Evolutionary conservation across 768 basidiomycete species (phyloP).

Genomic region (Pleurotus tuber-regium): DNA sequence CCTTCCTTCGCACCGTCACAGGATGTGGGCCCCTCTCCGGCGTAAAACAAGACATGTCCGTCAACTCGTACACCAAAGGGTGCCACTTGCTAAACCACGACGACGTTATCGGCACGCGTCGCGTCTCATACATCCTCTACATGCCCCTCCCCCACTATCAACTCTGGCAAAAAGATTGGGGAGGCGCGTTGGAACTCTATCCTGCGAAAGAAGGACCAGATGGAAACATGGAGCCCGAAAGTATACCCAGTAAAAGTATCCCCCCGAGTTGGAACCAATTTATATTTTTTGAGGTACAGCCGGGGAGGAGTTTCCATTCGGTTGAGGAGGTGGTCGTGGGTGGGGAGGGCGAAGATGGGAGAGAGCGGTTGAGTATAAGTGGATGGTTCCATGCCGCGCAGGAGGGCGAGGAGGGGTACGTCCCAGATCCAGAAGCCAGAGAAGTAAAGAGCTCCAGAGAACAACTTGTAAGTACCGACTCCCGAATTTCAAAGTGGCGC

Average conservation of each 20-base stretch:
- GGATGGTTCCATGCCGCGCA: constrained; percentile 97
- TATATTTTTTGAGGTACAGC: constrained; percentile 89
- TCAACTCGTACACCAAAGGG: constrained; percentile 87
- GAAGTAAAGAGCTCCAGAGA: constrained; percentile 80
- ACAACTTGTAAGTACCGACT: constrained; percentile 71
- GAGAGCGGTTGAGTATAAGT: constrained; percentile 81
- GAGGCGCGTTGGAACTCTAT: constrained; percentile 93
- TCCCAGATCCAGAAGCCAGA: constrained; percentile 40
- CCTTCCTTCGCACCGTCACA: constrained; percentile 82
- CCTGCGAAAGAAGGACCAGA: constrained; percentile 61
- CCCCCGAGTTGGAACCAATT: constrained; percentile 90
- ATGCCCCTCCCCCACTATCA: constrained; percentile 77
- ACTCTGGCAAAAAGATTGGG: constrained; percentile 87
- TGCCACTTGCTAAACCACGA: constrained; percentile 97
- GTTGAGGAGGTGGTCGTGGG: constrained; percentile 96
- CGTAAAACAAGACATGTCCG: constrained; percentile 91
- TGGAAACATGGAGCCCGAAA: constrained; percentile 67
- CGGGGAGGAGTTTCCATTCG: constrained; percentile 92
- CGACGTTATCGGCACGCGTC: constrained; percentile 93
- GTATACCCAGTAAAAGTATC: constrained; percentile 61
- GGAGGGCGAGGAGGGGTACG: constrained; percentile 87
- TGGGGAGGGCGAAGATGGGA: constrained; percentile 60
- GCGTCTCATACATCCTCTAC: constrained; percentile 96
- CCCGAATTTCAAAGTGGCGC: constrained; percentile 13
- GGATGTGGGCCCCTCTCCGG: constrained; percentile 92